phyloP scores from a whole-genome alignment of 495 filamentous ascomycete species.

The Penicillium taxi region DNA sequence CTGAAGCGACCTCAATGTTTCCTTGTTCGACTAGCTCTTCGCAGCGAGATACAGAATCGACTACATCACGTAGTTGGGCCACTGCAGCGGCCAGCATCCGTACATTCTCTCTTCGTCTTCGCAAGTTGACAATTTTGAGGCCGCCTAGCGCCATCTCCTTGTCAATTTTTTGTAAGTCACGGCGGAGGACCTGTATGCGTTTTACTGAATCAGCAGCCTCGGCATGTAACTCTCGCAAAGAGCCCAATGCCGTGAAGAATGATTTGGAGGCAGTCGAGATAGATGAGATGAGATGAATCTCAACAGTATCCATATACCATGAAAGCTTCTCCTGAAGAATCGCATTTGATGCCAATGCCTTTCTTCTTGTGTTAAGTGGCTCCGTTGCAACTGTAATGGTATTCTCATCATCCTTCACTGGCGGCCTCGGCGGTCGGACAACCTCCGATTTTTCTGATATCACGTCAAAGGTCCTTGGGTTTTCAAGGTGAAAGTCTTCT shows the following conservation, averaged over 20 bases:
- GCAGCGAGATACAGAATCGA: slow-evolving; percentile 65
- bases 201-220: slow-evolving; percentile 89
- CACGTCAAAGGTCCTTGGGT: slow-evolving; percentile 91
- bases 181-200: slow-evolving; percentile 71
- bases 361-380: slow-evolving; percentile 52
- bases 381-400: slow-evolving; percentile 55
- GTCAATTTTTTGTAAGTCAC: slow-evolving; percentile 73
- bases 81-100: slow-evolving; percentile 74
- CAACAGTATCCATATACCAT: slow-evolving; percentile 99
- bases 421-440: slow-evolving; percentile 55
- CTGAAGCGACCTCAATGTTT: slow-evolving; percentile 69
- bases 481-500: slow-evolving; percentile 89
- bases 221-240: slow-evolving; percentile 78
- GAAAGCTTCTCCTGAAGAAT: slow-evolving; percentile 99
- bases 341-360: slow-evolving; percentile 90
- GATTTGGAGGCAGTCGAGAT: slow-evolving; percentile 92
- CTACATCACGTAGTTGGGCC: slow-evolving; percentile 69
- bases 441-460: slow-evolving; percentile 95
- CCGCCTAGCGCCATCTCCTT: slow-evolving; percentile 81
- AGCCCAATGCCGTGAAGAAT: slow-evolving; percentile 93
- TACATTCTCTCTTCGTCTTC: slow-evolving; percentile 75
- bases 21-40: slow-evolving; percentile 76
- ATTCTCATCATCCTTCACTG: slow-evolving; percentile 44
- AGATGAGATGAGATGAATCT: slow-evolving; percentile 92
- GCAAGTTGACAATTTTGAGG: slow-evolving; percentile 75